phyloP scores from a whole-genome alignment of 345 rosid genomes.

The Bruguiera gymnorhiza region DNA sequence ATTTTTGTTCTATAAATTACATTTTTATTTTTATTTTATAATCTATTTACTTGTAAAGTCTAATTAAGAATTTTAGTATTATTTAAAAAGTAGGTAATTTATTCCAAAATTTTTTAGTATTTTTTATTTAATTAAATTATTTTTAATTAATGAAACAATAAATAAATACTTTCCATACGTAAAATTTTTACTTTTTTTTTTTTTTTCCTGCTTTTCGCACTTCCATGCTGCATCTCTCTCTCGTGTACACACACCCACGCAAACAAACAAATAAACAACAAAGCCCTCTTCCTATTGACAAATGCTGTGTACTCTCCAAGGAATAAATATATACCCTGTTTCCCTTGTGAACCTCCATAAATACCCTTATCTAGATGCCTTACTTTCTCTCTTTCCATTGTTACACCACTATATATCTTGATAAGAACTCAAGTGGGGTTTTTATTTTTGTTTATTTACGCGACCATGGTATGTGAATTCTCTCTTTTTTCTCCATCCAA shows the following conservation, averaged over 20 bases:
- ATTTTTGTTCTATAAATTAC: no score
- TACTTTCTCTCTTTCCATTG: conserved; percentile 22
- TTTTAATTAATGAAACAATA: no score
- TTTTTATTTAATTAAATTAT: no score
- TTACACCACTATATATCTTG: neutral
- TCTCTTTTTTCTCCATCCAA: neutral
- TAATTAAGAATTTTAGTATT: no score
- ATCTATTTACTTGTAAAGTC: no score
- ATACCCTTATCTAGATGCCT: conserved; percentile 44
- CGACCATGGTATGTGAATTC: conserved; percentile 50
- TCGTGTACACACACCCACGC: neutral
- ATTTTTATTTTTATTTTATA: no score
- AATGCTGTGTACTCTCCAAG: conserved; percentile 39
- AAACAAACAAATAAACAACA: no score
- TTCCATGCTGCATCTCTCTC: neutral
- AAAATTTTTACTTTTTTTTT: no score
- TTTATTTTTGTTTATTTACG: conserved; percentile 18
- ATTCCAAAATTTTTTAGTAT: no score
- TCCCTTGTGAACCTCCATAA: conserved; percentile 63
- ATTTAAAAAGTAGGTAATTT: no score
- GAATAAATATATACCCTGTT: conserved; percentile 47
- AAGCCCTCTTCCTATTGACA: conserved; percentile 4
- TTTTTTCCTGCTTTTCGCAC: no score
- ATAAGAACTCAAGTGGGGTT: conserved; percentile 16
- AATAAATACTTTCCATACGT: no score